Conservation (phyloP, 495 filamentous ascomycete genomes). For the Hypoxylon intermedium region DNA sequence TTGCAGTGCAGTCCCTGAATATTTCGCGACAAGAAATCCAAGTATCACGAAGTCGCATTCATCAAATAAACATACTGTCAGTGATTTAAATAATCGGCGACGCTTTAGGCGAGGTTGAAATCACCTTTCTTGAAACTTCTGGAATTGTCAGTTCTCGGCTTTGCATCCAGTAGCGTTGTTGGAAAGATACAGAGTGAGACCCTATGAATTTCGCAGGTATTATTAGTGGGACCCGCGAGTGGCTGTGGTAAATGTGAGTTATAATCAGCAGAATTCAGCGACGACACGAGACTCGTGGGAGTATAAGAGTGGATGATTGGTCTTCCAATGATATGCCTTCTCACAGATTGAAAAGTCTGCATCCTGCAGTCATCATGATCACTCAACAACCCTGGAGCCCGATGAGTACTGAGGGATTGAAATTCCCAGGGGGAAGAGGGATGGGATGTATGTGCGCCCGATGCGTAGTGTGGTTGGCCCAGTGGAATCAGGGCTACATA, state of each 20-base stretch:
- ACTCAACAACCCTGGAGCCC: neutral
- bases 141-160: too few relatives aligned
- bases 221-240: neutral
- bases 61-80: too few relatives aligned
- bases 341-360: neutral
- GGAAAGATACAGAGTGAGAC: too few relatives aligned
- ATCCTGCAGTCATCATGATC: neutral
- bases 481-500: conserved; percentile 2
- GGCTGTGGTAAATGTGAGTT: neutral
- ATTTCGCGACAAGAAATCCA: too few relatives aligned
- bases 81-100: too few relatives aligned
- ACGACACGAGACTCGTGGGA: too few relatives aligned
- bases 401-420: neutral
- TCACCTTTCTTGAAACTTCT: conserved; percentile 1
- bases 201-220: too few relatives aligned
- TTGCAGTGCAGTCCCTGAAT: neutral
- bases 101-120: too few relatives aligned
- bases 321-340: too few relatives aligned
- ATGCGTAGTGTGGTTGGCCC: conserved; percentile 7
- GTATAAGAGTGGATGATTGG: too few relatives aligned
- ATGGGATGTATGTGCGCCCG: conserved; percentile 4
- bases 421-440: neutral
- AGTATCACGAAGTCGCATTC: too few relatives aligned
- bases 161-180: too few relatives aligned
- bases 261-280: neutral